Conservation (phyloP, 768 basidiomycete species). For the Lactifluus pinguis region DNA sequence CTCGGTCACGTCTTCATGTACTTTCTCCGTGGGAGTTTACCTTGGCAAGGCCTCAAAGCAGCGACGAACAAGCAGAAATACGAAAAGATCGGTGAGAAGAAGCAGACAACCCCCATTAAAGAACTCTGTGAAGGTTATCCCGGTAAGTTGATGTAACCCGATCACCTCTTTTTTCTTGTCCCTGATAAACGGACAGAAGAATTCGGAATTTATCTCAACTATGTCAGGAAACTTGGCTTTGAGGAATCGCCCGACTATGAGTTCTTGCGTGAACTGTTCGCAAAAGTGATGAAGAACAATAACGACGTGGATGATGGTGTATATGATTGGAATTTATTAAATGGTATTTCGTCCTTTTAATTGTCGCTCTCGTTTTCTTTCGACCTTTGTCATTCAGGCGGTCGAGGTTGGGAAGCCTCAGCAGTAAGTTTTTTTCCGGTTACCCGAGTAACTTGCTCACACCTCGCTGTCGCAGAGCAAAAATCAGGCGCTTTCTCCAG, state of each 20-base stretch:
- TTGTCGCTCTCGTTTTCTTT: not conserved
- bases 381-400: slow-evolving; percentile 37
- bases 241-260: slow-evolving; percentile 99
- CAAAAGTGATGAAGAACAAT: slow-evolving; percentile 87
- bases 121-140: slow-evolving; percentile 95
- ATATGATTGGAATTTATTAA: slow-evolving; percentile 94
- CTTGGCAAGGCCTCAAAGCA: slow-evolving; percentile 99
- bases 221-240: slow-evolving; percentile 97
- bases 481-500: slow-evolving; percentile 55
- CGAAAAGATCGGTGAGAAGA: slow-evolving; percentile 99
- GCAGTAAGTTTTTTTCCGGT: slow-evolving; percentile 38
- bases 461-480: slow-evolving; percentile 36
- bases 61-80: slow-evolving; percentile 99
- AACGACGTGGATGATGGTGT: slow-evolving; percentile 87
- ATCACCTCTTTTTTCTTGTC: not conserved
- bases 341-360: slow-evolving; percentile 38
- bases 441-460: not conserved
- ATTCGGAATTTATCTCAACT: slow-evolving; percentile 97
- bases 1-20: slow-evolving; percentile 99
- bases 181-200: slow-evolving; percentile 54
- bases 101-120: slow-evolving; percentile 95
- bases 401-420: slow-evolving; percentile 90
- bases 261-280: slow-evolving; percentile 90
- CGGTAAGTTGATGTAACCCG: slow-evolving; percentile 38
- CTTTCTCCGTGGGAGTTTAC: slow-evolving; percentile 91